A percentile compares a stretch with the other conserved stretches of the same genome.
Evolutionary conservation across 768 basidiomycete species (phyloP).

Genomic region (Auricularia sp.): DNA sequence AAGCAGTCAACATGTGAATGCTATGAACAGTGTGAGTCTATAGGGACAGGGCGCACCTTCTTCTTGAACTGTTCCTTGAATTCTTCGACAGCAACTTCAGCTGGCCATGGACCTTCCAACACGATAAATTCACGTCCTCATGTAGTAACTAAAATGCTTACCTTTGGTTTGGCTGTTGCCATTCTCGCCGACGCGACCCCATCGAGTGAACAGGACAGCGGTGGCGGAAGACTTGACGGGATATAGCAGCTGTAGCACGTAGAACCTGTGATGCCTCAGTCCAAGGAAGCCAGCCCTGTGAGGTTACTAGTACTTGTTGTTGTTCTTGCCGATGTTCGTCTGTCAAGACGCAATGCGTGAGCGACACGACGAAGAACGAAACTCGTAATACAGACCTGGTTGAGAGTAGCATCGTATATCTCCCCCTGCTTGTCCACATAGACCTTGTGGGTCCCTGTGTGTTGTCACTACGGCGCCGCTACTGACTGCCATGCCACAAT

Average conservation of each 20-base stretch:
- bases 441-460: conserved; percentile 42
- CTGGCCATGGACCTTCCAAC: conserved; percentile 36
- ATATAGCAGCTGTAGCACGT: conserved; percentile 47
- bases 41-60: conserved; percentile 19
- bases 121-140: too few relatives aligned
- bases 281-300: background rate
- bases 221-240: conserved; percentile 28
- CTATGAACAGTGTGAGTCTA: too few relatives aligned
- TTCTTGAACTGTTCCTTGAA: conserved; percentile 54
- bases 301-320: conserved; percentile 27
- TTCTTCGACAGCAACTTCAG: conserved; percentile 30
- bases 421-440: conserved; percentile 27
- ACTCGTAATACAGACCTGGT: background rate
- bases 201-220: conserved; percentile 41
- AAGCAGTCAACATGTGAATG: background rate
- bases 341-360: conserved; percentile 10
- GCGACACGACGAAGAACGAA: too few relatives aligned
- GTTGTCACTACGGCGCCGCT: background rate
- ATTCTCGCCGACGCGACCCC: conserved; percentile 53
- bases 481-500: background rate
- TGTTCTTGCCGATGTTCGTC: conserved; percentile 37
- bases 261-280: conserved; percentile 31
- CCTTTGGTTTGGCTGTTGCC: conserved; percentile 41
- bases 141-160: conserved; percentile 12
- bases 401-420: conserved; percentile 49